Base-by-base conservation (phyloP, 768 basidiomycete species). In the Piloderma croceum region DNA sequence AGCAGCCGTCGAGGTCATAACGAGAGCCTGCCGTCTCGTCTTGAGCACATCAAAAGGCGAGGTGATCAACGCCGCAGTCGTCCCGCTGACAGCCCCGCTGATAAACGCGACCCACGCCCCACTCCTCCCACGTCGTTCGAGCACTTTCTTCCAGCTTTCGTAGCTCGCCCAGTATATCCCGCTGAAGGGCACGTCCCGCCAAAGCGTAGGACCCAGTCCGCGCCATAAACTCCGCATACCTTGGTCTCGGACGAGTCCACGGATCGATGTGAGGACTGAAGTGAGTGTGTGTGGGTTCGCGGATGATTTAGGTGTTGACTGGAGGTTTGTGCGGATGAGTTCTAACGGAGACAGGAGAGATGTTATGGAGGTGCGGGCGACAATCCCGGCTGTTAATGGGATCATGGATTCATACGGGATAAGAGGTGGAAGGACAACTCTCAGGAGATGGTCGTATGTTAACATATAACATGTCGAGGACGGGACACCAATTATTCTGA, bases 31-130 rank as follows among this genome's bases (percentile, higher is more conserved):
- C 37, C 90, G 70, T 39, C 94, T 77, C 2, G 96, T 98, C 63
- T 99, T 99, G 42, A 98, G 71, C 17, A 97, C 92, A 56, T 99
- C 96, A 56, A 97, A 96, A 1, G 96, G 94, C 11, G 90, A 90
- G 2, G 94, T 97, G 42, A 94, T 46, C 20, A 96, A 64, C 2
- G 93, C 90, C 7, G 94, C 88, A 0, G 74, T 70, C 25, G 80
- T 90, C 37, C 96, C 96, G 49, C 89, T 90, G 38, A 83, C 63
- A 6, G 92, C 91, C 1, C 96, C 96, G 52, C 90, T 84, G n/a
- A 82, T 61, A 59, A 98, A 97, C 3, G 91, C 81, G 32, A 89
- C 72, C 54, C 65, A 74, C 25, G 79, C 69, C 27, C 81, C 90
- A 44, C 70, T 59, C 47, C 70, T 51, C 19, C 79, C 79, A 38